Evolutionary conservation across 805 yeast species (phyloP).

Genomic region (Millerozyma miso): DNA sequence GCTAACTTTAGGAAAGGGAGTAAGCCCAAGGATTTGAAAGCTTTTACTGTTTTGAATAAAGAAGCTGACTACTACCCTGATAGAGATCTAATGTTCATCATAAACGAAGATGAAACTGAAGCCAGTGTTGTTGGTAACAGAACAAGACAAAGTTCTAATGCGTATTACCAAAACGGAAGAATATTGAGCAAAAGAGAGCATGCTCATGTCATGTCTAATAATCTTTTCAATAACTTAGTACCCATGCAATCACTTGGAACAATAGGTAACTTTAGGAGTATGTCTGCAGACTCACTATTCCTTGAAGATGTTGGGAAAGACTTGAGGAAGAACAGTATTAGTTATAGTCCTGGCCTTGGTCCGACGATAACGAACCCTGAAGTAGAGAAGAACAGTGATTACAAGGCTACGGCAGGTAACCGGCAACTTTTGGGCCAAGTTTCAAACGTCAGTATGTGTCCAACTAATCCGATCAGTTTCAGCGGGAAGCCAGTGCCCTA

Average conservation of each 20-base stretch:
- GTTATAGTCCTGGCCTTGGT: background rate
- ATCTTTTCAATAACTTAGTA: slow-evolving; percentile 9
- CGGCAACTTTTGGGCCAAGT: background rate
- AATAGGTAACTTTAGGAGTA: slow-evolving; percentile 31
- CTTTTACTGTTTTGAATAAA: slow-evolving; percentile 32
- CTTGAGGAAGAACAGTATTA: slow-evolving; percentile 14
- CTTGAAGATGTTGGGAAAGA: slow-evolving; percentile 30
- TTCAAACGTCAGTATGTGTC: background rate
- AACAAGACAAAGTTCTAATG: slow-evolving; percentile 24
- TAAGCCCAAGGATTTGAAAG: slow-evolving; percentile 18
- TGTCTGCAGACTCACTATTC: slow-evolving; percentile 36
- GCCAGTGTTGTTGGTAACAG: slow-evolving; percentile 20
- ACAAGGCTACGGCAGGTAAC: background rate
- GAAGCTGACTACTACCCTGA: slow-evolving; percentile 27
- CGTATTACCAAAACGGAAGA: slow-evolving; percentile 7
- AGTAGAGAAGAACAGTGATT: slow-evolving; percentile 4
- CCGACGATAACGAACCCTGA: slow-evolving; percentile 2
- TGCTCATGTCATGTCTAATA: slow-evolving; percentile 1
- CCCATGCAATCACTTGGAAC: slow-evolving; percentile 32
- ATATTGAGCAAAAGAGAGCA: slow-evolving; percentile 14
- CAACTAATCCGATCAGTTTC: background rate
- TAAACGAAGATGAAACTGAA: slow-evolving; percentile 21
- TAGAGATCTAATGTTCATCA: slow-evolving; percentile 21
- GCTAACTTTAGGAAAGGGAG: slow-evolving; percentile 16
- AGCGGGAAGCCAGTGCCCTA: background rate